Base-by-base conservation (phyloP, 2,329 filamentous ascomycete species). In the Colletotrichum brevisporum region DNA sequence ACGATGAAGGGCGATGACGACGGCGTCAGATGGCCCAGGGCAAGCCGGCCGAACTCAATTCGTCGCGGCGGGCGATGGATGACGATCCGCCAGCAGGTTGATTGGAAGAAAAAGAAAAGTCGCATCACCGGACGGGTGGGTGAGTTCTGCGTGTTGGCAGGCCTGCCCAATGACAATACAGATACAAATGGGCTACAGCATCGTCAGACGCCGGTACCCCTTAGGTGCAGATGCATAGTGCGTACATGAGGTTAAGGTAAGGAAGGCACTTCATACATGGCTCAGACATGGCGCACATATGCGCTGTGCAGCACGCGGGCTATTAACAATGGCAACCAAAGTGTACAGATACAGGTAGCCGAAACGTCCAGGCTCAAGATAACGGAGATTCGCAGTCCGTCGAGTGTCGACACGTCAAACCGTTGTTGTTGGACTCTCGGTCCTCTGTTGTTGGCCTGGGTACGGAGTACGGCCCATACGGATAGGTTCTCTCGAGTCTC, bases 201-300 rank as follows among this genome's bases (percentile, higher is more conserved):
- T 24, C 31, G 58, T 63, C 64, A 67, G 52, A 67, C 64, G 64
- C 64, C 58, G 58, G 58, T 63, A 36, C 31, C 31, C 31, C 31
- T 36, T 36, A 67, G 58, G 51, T 63, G 58, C 58, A 67, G 52
- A 36, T 43, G 52, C 64, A 67, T 56, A 18, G 13, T 51, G 26
- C 45, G 31, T 10, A 36, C 31, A 36, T 36, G 31, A 36, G 31
- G 31, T 36, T 36, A 36, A 36, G 31, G 31, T 36, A 36, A 36
- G 31, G 31, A 36, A 9, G 31, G 43, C 50, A 43, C 39, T 48
- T n/a, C 43, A 16, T 48, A 18, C 56, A 58, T 36, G 9, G 31
- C 43, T 16, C 43, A 45, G 13, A 15, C n/a, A n/a, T 45, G 8
- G 9, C 45, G 41, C 18, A n/a, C 27, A 54, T 24, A 61, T 54